A percentile compares a stretch with the other conserved stretches of the same genome.
Evolutionary conservation across 2,329 filamentous ascomycete genomes (phyloP).

Genomic region (Ophiostoma montium): DNA sequence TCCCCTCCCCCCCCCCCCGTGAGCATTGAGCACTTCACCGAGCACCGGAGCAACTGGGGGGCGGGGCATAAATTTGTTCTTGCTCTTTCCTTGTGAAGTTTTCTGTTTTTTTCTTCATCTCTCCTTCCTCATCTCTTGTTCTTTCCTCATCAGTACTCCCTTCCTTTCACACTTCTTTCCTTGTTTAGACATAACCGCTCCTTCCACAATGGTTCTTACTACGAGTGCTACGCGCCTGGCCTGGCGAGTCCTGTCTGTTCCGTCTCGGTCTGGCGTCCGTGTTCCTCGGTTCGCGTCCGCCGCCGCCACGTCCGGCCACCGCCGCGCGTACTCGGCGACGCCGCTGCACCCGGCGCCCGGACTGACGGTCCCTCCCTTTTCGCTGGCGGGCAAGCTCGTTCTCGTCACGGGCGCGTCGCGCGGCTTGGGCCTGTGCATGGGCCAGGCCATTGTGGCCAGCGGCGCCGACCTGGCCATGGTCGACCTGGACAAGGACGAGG

Average conservation of each 20-base stretch:
- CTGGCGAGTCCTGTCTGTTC: not conserved
- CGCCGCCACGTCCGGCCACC: not conserved
- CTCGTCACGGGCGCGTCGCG: slow-evolving; percentile 84
- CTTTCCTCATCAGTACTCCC: not conserved
- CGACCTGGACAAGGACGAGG: slow-evolving; percentile 86
- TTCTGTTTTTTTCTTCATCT: not conserved
- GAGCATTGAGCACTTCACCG: too few relatives aligned
- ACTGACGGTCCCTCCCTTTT: slow-evolving; percentile 55
- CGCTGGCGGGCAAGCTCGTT: slow-evolving; percentile 68
- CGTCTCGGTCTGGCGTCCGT: not conserved
- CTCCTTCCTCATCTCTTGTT: not conserved
- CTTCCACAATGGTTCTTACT: not conserved
- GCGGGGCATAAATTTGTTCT: not conserved
- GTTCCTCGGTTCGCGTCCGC: not conserved
- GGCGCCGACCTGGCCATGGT: slow-evolving; percentile 85
- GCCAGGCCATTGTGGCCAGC: slow-evolving; percentile 76
- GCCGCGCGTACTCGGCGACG: not conserved
- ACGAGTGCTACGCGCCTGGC: not conserved
- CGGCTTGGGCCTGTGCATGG: slow-evolving; percentile 84
- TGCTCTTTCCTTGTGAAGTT: not conserved
- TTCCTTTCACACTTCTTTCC: not conserved
- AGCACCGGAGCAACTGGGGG: not conserved
- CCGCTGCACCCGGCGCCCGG: slow-evolving; percentile 44
- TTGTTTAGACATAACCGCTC: not conserved
- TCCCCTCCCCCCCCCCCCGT: too few relatives aligned